Conservation (phyloP, 495 filamentous ascomycete genomes). For the Penicillium egyptiacum region DNA sequence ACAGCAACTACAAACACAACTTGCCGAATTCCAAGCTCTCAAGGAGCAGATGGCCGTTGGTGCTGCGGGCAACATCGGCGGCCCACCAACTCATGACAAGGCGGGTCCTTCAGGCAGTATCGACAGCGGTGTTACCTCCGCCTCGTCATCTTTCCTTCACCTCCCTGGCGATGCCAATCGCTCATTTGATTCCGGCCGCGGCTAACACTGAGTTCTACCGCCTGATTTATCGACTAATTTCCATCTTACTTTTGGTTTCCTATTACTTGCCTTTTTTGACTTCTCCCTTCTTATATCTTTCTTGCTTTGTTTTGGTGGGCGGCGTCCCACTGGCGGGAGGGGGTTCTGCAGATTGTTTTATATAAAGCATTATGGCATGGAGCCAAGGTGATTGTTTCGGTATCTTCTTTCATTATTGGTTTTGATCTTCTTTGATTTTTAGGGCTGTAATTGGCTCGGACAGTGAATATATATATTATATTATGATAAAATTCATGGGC, state of each 20-base stretch:
- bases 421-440: slow-evolving; percentile 8
- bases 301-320: slow-evolving; percentile 17
- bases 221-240: neutral
- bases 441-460: slow-evolving; percentile 8
- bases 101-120: slow-evolving; percentile 20
- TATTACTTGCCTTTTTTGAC: slow-evolving; percentile 3
- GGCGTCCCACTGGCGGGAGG: slow-evolving; percentile 23
- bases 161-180: slow-evolving; percentile 23
- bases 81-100: slow-evolving; percentile 16
- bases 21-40: slow-evolving; percentile 51
- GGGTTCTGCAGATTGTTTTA: slow-evolving; percentile 17
- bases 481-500: slow-evolving; percentile 6
- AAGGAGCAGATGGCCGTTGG: slow-evolving; percentile 46
- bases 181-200: slow-evolving; percentile 20
- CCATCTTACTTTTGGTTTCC: slow-evolving; percentile 13
- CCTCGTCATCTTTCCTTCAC: slow-evolving; percentile 37
- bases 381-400: slow-evolving; percentile 23
- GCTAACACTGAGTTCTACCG: slow-evolving; percentile 10
- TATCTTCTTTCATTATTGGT: slow-evolving; percentile 9
- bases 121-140: slow-evolving; percentile 29
- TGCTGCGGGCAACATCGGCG: slow-evolving; percentile 32
- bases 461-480: slow-evolving; percentile 17
- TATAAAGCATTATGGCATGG: slow-evolving; percentile 30
- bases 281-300: slow-evolving; percentile 8
- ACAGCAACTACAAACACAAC: slow-evolving; percentile 46